These are phyloP conservation scores for Scleroderma citrinum DNA, from an alignment of 768 basidiomycete species.

Conservation along the genomic window DNA sequence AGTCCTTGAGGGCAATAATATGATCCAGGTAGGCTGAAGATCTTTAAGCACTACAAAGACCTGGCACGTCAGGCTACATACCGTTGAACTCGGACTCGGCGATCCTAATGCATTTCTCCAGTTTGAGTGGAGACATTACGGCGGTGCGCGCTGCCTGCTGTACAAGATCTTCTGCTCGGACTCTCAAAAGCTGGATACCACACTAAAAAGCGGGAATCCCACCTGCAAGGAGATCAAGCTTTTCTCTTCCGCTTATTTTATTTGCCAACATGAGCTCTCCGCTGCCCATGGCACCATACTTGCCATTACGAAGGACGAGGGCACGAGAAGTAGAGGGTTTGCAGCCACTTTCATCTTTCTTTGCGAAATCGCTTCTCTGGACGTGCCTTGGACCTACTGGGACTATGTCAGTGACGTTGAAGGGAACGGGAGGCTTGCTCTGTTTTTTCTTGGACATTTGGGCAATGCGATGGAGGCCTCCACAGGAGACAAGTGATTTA, in stretches of 20 bases:
- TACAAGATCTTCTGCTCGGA: slow-evolving; percentile 57
- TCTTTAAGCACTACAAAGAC: slow-evolving; percentile 6
- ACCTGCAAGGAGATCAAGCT: slow-evolving; percentile 77
- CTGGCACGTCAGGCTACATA: slow-evolving; percentile 26
- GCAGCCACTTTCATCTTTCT: slow-evolving; percentile 45
- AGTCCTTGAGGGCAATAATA: slow-evolving; percentile 61
- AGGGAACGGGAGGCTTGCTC: slow-evolving; percentile 5
- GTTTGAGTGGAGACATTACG: slow-evolving; percentile 55
- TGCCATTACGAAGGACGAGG: slow-evolving; percentile 68
- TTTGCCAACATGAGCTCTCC: slow-evolving; percentile 56
- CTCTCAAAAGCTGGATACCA: background rate
- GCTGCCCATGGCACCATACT: slow-evolving; percentile 63
- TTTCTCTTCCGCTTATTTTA: slow-evolving; percentile 71
- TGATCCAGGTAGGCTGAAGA: slow-evolving; percentile 60
- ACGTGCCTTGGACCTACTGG: slow-evolving; percentile 51
- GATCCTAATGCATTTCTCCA: slow-evolving; percentile 58
- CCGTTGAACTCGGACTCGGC: slow-evolving; percentile 71
- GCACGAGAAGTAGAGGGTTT: slow-evolving; percentile 68
- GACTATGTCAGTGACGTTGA: slow-evolving; percentile 42
- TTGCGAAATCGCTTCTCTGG: slow-evolving; percentile 26
- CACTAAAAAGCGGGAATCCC: slow-evolving; percentile 9
- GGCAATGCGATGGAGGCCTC: background rate
- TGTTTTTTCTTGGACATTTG: slow-evolving; percentile 31
- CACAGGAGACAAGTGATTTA: background rate
- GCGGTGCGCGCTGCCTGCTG: slow-evolving; percentile 48